Percentiles rank a stretch among this genome's conserved stretches.
Evolutionary conservation across 768 basidiomycete species (phyloP).

Genomic region (Agrocybe praecox): DNA sequence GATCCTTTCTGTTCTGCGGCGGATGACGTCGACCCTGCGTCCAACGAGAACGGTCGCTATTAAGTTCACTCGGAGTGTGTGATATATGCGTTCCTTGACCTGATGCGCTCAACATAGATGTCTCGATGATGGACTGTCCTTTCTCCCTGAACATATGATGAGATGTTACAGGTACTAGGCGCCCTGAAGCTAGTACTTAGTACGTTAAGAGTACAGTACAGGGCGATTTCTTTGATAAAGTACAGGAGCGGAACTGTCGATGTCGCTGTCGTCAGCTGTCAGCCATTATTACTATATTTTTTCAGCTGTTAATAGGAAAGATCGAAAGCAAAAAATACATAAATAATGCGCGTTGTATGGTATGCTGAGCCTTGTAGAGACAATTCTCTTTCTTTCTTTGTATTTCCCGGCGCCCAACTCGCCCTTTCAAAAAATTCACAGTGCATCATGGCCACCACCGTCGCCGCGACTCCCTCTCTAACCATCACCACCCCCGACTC

Average conservation of each 20-base stretch:
- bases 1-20: too few relatives aligned
- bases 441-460: neutral
- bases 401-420: conserved; percentile 14
- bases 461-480: neutral
- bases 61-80: too few relatives aligned
- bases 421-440: neutral
- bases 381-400: too few relatives aligned
- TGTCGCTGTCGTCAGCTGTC: too few relatives aligned
- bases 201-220: too few relatives aligned
- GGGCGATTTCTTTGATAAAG: too few relatives aligned
- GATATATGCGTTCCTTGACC: too few relatives aligned
- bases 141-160: neutral
- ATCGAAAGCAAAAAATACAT: neutral
- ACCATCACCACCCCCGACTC: neutral
- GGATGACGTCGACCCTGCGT: too few relatives aligned
- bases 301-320: too few relatives aligned
- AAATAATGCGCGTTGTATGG: neutral
- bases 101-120: neutral
- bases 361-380: neutral
- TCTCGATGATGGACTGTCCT: neutral
- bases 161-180: neutral
- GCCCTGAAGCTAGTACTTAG: neutral
- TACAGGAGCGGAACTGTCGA: too few relatives aligned
- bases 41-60: too few relatives aligned
- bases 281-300: too few relatives aligned